Percentiles rank a stretch among this genome's conserved stretches.
These are phyloP conservation scores for Trichosporon faecale DNA, from an alignment of 1,284 basidiomycete genomes.

Conservation along the genomic window DNA sequence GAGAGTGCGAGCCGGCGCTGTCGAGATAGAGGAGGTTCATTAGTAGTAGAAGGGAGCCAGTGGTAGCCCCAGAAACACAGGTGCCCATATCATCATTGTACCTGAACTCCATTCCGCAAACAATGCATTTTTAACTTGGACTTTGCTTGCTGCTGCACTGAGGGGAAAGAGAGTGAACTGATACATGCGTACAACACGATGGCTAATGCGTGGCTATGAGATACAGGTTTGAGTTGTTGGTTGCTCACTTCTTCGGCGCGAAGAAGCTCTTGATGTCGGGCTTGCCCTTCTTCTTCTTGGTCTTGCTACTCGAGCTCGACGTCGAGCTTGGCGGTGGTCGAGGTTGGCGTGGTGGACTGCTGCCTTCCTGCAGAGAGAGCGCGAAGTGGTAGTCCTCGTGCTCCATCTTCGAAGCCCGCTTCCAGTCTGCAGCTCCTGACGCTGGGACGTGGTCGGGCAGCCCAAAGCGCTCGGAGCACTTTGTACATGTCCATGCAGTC, in stretches of 20 bases:
- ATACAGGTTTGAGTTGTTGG: neutral
- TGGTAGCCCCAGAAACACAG: neutral
- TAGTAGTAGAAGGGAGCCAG: neutral
- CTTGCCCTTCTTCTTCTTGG: conserved; percentile 40
- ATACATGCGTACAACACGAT: conserved; percentile 3
- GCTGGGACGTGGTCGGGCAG: conserved; percentile 14
- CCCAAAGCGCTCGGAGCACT: conserved; percentile 27
- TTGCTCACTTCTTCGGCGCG: conserved; percentile 37
- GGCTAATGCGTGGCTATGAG: neutral
- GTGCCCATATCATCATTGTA: conserved; percentile 1
- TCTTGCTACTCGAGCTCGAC: conserved; percentile 4
- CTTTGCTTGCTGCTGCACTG: neutral
- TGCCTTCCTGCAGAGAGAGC: conserved; percentile 59
- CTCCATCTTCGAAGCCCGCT: conserved; percentile 60
- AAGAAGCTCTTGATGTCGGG: conserved; percentile 72
- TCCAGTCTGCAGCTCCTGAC: conserved; percentile 23
- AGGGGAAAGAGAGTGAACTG: neutral
- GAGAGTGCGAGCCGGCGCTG: neutral
- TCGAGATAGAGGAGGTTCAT: neutral
- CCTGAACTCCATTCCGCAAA: conserved; percentile 4
- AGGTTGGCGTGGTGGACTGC: neutral
- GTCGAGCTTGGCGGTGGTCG: neutral
- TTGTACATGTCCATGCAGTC: conserved; percentile 25
- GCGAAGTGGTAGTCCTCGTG: conserved; percentile 87
- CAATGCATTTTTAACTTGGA: conserved; percentile 9